Base-by-base conservation (phyloP, 352 stramenopile species). In the Peronospora farinosa region DNA sequence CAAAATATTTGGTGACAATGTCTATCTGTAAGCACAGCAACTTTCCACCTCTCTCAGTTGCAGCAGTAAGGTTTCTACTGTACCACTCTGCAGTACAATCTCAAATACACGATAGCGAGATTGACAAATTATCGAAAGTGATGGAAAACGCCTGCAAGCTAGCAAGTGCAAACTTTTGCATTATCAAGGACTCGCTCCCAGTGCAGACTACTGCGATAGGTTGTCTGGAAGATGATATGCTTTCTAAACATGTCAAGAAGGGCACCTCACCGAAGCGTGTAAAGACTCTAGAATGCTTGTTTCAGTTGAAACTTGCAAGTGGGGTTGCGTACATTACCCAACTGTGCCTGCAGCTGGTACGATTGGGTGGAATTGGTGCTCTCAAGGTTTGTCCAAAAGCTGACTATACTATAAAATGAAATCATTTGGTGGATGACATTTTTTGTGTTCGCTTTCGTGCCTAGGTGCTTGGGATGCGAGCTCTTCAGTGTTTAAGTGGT, bases 31-130 rank as follows among this genome's bases (percentile, higher is more conserved):
- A 44, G 7, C 55, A 53, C 33, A 58, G 3, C 15, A 57, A n/a
- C 15, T 76, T 78, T 40, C 38, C 55, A 38, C 42, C 51, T 9
- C 43, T 75, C 6, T 57, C 62, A 11, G 47, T 81, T 40, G 21
- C 40, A 17, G 50, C 63, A 28, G 48, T 69, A 12, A 54, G 57
- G 7, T 81, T 84, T 36, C 41, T 81, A 16, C 47, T 81, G 2
- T 63, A 57, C 17, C 70, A 81, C 31, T 63, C 47, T 51, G 70
- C 70, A 15, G 43, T 69, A 12, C 54, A 74, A 41, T 61, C 57
- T 27, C 51, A 44, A 52, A 59, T 21, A 7, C 62, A 72, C 5
- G 63, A 69, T 17, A 63, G 50, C 40, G 57, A 67, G n/a, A 10
- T 76, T 4, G 51, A 57, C 7, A 62, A 73, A n/a, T 35, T 81